These are phyloP conservation scores for Vaccinium macrocarpon DNA, from an alignment of 148 eudicot genomes.

Conservation along the genomic window DNA sequence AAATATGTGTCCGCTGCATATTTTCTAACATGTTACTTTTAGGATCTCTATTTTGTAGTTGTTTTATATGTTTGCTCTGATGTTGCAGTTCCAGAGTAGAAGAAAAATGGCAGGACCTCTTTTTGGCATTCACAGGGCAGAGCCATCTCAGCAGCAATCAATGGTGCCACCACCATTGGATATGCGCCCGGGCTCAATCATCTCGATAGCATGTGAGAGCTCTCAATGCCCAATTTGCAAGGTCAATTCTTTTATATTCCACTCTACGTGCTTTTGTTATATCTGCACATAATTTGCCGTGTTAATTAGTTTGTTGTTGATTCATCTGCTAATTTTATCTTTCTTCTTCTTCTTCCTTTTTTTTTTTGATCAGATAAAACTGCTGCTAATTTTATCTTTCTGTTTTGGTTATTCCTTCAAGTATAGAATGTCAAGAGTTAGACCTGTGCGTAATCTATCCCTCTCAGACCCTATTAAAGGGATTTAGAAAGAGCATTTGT, in stretches of 20 bases:
- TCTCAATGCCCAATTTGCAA: constrained; percentile 88
- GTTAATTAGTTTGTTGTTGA: not conserved
- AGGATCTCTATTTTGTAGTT: not conserved
- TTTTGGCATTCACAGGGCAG: constrained; percentile 40
- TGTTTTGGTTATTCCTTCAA: not conserved
- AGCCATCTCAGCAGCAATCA: constrained; percentile 42
- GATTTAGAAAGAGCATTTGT: not conserved
- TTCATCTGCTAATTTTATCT: not conserved
- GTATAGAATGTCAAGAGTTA: not conserved
- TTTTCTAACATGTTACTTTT: not conserved
- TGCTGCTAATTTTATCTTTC: not conserved
- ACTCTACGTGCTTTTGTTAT: not conserved
- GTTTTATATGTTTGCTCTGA: constrained; percentile 12
- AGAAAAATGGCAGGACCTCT: constrained; percentile 50
- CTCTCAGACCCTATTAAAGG: not conserved
- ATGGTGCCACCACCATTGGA: constrained; percentile 50
- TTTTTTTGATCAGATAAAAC: too few relatives aligned
- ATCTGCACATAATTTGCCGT: too few relatives aligned
- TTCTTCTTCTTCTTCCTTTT: too few relatives aligned
- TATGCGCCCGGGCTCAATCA: constrained; percentile 52
- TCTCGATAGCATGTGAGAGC: constrained; percentile 90
- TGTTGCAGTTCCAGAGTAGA: constrained; percentile 54
- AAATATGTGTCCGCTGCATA: not conserved
- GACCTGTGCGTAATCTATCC: not conserved
- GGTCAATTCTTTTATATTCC: constrained; percentile 42